Conservation (phyloP, 2,329 filamentous ascomycete species). For the Tolypocladium amazonense region DNA sequence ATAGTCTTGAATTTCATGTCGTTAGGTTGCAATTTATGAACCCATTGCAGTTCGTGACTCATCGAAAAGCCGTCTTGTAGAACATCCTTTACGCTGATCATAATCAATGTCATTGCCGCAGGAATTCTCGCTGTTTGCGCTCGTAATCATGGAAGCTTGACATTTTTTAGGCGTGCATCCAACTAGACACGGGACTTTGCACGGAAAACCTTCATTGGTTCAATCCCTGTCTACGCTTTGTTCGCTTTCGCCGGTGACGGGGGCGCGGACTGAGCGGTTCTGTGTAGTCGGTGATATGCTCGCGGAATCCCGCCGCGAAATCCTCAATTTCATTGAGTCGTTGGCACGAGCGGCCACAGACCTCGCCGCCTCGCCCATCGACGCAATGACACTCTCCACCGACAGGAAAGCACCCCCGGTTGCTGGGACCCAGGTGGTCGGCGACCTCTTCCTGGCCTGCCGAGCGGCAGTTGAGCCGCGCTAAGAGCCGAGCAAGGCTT, state of each 20-base stretch:
- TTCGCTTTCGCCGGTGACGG: neutral
- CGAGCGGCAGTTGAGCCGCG: conserved; percentile 1
- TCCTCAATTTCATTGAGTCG: neutral
- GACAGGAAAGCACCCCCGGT: neutral
- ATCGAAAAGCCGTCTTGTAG: too few relatives aligned
- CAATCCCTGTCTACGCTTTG: neutral
- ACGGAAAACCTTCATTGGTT: neutral
- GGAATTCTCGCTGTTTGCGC: neutral
- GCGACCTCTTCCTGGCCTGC: neutral
- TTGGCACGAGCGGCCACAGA: neutral
- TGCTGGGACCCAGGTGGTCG: neutral
- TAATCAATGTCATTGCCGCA: neutral
- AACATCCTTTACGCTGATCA: neutral
- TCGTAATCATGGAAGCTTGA: neutral
- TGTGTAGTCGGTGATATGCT: neutral
- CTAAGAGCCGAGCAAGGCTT: neutral
- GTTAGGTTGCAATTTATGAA: neutral
- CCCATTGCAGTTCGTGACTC: neutral
- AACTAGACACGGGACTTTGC: neutral
- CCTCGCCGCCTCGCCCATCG: neutral
- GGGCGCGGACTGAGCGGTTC: neutral
- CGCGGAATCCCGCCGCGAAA: neutral
- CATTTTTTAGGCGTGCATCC: neutral
- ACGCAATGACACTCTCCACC: neutral
- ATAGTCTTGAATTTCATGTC: neutral